Conservation (phyloP, 139 green algal species). For the Auxenochlorella pyrenoidosa region DNA sequence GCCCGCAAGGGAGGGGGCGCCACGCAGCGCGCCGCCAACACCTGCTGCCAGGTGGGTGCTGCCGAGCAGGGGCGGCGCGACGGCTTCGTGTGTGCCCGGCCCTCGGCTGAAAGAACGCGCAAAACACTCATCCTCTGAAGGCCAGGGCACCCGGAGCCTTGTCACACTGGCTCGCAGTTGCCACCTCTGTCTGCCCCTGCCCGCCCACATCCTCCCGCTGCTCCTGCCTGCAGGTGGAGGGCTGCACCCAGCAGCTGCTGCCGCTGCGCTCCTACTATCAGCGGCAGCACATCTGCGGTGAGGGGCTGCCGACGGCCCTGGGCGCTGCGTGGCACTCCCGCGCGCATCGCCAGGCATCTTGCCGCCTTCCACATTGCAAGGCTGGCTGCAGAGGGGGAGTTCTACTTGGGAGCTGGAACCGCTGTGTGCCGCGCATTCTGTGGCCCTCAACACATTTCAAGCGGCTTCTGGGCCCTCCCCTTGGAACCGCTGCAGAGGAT, state of each 20-base stretch:
- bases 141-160: no score
- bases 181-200: neutral
- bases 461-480: neutral
- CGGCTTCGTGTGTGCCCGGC: no score
- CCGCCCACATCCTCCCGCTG: neutral
- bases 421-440: neutral
- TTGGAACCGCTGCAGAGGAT: neutral
- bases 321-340: no score
- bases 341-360: no score
- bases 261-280: conserved; percentile 28
- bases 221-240: conserved; percentile 13
- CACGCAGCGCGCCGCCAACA: neutral
- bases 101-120: no score
- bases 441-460: neutral
- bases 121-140: no score
- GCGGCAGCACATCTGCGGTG: conserved; percentile 35
- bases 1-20: neutral
- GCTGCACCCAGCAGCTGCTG: conserved; percentile 8
- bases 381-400: neutral
- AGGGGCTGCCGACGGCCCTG: neutral
- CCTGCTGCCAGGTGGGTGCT: neutral
- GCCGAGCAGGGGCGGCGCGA: no score
- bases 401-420: neutral
- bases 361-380: no score
- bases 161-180: neutral